Base-by-base conservation (phyloP, 352 stramenopile species). In the Globisporangium nagaii region DNA sequence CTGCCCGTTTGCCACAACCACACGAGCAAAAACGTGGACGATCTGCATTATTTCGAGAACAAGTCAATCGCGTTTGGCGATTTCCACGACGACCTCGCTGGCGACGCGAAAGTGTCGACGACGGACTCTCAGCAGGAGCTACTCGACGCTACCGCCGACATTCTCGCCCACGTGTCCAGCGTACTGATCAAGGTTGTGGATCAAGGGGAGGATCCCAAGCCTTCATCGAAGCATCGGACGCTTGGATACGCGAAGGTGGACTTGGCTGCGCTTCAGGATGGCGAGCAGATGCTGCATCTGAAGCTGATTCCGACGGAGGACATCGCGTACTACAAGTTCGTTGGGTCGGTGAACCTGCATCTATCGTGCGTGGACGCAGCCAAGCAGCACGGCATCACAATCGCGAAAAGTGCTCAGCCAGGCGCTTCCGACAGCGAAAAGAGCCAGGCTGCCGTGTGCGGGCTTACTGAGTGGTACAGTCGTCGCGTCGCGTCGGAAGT, bases 221-320 rank as follows among this genome's bases (percentile, higher is more conserved):
- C 51, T 1, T 44, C 27, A 2, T 13, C 34, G 7, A 32, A 19
- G 0, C 45, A 67, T 27, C 50, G 13, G 9, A 65, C 61, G 0
- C 51, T 88, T 37, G 79, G 72, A 3, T 73, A 63, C 34, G 76
- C 56, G 15, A 83, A 77, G 44, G 46, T 90, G 10, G 71, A 90
- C 49, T 49, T 90, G 8, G 63, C 70, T 2, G 62, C 51, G 17
- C 50, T 86, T 8, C 56, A 54, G 6, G 46, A 65, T 25, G 77
- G 73, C 13, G 42, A 68, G 13, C 62, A 79, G 34, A 65, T 82
- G 4, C 50, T 85, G 11, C 48, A 66, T 20, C 22, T 86, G 20
- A 57, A 62, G 11, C 52, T 90, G 22, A 37, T 87, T 11, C 76
- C 79, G 25, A 42, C 57, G 10, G 62, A 68, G 10, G 48, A 31